phyloP scores from a whole-genome alignment of 75 land plant genomes.

The Larix kaempferi region DNA sequence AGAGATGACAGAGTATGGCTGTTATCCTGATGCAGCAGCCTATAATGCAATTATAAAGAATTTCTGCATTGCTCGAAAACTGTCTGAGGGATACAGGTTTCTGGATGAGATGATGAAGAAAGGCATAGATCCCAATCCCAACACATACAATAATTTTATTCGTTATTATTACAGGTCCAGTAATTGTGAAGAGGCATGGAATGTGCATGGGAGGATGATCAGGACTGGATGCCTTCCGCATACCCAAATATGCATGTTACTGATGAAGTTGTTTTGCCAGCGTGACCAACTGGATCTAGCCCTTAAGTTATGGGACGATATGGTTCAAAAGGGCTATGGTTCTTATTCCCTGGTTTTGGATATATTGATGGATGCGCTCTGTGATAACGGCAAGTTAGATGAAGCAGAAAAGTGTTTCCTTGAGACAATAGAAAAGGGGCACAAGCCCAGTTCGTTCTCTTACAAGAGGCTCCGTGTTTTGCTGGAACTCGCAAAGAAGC shows the following conservation, averaged over 20 bases:
- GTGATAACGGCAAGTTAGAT: slow-evolving; percentile 58
- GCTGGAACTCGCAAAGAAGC: slow-evolving; percentile 50
- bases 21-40: slow-evolving; percentile 53
- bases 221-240: slow-evolving; percentile 52
- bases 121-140: slow-evolving; percentile 43
- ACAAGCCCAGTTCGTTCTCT: slow-evolving; percentile 50
- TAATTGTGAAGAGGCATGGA: slow-evolving; percentile 44
- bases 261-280: slow-evolving; percentile 39
- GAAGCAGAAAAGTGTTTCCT: slow-evolving; percentile 48
- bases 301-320: slow-evolving; percentile 53
- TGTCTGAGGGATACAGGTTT: slow-evolving; percentile 40
- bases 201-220: slow-evolving; percentile 62
- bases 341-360: slow-evolving; percentile 59
- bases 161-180: slow-evolving; percentile 47
- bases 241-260: slow-evolving; percentile 67
- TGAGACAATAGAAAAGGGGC: slow-evolving; percentile 67
- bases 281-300: slow-evolving; percentile 50
- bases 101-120: slow-evolving; percentile 48
- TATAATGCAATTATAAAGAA: slow-evolving; percentile 59
- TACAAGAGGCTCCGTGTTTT: slow-evolving; percentile 57
- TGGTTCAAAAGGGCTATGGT: slow-evolving; percentile 58
- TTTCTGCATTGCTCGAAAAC: slow-evolving; percentile 52
- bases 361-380: slow-evolving; percentile 54
- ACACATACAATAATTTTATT: slow-evolving; percentile 40
- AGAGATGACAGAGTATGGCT: slow-evolving; percentile 55